phyloP scores from a whole-genome alignment of 1,139 yeast species.

The Sugiyamaella japonica region DNA sequence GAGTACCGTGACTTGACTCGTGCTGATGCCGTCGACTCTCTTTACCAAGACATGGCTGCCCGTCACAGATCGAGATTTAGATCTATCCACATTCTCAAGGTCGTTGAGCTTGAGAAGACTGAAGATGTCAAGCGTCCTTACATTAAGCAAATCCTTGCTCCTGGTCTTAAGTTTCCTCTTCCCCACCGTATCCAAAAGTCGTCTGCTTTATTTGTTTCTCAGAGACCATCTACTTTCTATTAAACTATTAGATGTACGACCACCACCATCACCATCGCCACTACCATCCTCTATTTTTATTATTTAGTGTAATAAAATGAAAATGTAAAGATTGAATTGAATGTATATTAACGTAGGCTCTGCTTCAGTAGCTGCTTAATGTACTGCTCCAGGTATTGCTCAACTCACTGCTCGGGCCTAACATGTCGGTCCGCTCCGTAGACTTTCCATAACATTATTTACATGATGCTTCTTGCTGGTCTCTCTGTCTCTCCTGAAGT shows the following conservation, averaged over 20 bases:
- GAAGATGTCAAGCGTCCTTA: slow-evolving; percentile 99
- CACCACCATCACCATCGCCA: background rate
- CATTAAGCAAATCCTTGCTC: slow-evolving; percentile 94
- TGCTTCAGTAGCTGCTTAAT: background rate
- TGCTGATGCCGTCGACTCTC: slow-evolving; percentile 97
- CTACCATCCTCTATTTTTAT: slow-evolving; percentile 11
- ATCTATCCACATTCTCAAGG: slow-evolving; percentile 93
- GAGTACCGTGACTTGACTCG: slow-evolving; percentile 99
- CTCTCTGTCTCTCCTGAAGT: too few species aligned
- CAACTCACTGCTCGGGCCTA: too few species aligned
- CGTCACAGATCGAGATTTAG: slow-evolving; percentile 99
- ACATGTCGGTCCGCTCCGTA: too few species aligned
- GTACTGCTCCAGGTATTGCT: too few species aligned
- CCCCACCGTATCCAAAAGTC: slow-evolving; percentile 99
- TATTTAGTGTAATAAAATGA: slow-evolving; percentile 18
- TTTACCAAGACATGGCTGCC: slow-evolving; percentile 99
- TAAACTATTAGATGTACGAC: slow-evolving; percentile 42
- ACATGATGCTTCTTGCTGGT: too few species aligned
- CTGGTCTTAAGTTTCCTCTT: slow-evolving; percentile 99
- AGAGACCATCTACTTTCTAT: slow-evolving; percentile 97
- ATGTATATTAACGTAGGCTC: background rate
- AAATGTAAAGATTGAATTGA: slow-evolving; percentile 13
- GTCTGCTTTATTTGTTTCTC: slow-evolving; percentile 82
- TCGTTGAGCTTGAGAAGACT: slow-evolving; percentile 96
- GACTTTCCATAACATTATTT: too few species aligned